These are phyloP conservation scores for Colletotrichum sp. DNA, from an alignment of 2,329 filamentous ascomycete species.

Conservation along the genomic window DNA sequence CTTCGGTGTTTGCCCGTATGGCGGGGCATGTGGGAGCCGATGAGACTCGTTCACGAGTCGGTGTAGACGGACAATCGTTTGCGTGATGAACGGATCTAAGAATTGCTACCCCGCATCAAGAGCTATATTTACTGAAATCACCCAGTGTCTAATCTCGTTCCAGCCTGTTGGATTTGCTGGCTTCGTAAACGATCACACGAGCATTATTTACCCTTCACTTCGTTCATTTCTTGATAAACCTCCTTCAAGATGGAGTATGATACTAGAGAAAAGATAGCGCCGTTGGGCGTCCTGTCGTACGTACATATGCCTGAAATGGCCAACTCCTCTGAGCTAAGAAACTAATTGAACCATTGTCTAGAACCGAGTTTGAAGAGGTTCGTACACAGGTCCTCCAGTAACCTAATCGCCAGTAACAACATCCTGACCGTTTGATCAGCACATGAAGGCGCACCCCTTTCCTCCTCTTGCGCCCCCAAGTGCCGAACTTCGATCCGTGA, in stretches of 20 bases:
- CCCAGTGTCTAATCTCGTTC: fast-evolving
- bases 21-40: neutral
- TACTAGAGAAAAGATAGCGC: neutral
- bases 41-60: neutral
- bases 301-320: fast-evolving
- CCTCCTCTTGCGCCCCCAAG: neutral
- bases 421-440: neutral
- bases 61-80: neutral
- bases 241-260: neutral
- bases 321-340: fast-evolving
- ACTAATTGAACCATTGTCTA: neutral
- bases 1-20: neutral
- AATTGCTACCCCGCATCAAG: neutral
- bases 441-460: neutral
- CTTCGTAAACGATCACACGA: neutral
- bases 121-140: neutral
- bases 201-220: neutral
- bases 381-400: fast-evolving
- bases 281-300: neutral
- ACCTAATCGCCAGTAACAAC: fast-evolving
- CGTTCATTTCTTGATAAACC: fast-evolving
- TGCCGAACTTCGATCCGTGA: neutral
- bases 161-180: neutral
- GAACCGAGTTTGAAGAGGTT: neutral
- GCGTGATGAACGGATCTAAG: neutral